phyloP scores from a whole-genome alignment of 2,329 filamentous ascomycete species.

The Stemphylium vesicarium region DNA sequence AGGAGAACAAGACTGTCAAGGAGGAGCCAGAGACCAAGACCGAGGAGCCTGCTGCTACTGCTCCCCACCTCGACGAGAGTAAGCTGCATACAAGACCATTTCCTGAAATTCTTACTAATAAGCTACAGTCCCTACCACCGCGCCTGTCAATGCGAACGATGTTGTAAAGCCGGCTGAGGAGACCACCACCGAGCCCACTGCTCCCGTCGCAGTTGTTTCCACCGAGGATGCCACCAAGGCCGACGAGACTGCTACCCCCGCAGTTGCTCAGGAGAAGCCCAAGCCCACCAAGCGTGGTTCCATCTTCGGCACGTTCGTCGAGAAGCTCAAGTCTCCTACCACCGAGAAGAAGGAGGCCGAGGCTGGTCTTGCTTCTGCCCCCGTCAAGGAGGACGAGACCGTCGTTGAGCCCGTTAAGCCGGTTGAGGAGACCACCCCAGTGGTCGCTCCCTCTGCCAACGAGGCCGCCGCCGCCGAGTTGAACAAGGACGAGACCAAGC shows the following conservation, averaged over 20 bases:
- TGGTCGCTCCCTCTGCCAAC: slow-evolving; percentile 44
- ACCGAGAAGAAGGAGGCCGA: slow-evolving; percentile 74
- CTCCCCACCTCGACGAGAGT: slow-evolving; percentile 43
- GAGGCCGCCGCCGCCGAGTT: slow-evolving; percentile 36
- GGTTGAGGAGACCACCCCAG: slow-evolving; percentile 44
- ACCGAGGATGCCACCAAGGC: slow-evolving; percentile 56
- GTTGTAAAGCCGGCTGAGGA: slow-evolving; percentile 36
- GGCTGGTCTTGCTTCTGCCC: slow-evolving; percentile 56
- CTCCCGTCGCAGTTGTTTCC: slow-evolving; percentile 15
- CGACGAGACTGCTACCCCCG: slow-evolving; percentile 45
- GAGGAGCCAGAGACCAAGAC: slow-evolving; percentile 43
- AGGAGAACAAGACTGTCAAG: slow-evolving; percentile 46
- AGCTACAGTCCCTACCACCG: slow-evolving; percentile 35
- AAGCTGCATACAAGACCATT: slow-evolving; percentile 13
- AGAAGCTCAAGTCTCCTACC: slow-evolving; percentile 59
- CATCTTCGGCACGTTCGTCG: slow-evolving; percentile 78
- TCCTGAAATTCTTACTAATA: slow-evolving; percentile 11
- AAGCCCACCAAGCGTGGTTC: slow-evolving; percentile 84
- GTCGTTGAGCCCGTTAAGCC: slow-evolving; percentile 44
- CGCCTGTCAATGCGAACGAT: slow-evolving; percentile 44
- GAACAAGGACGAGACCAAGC: slow-evolving; percentile 40
- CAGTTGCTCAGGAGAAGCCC: slow-evolving; percentile 51
- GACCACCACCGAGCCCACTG: slow-evolving; percentile 56
- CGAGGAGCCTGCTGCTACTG: slow-evolving; percentile 36
- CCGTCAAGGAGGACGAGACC: slow-evolving; percentile 56